Evolutionary conservation across 257 asterid species (phyloP), one percentile per base, ranked within the genome.

Genomic region (Solanum virginianum): DNA sequence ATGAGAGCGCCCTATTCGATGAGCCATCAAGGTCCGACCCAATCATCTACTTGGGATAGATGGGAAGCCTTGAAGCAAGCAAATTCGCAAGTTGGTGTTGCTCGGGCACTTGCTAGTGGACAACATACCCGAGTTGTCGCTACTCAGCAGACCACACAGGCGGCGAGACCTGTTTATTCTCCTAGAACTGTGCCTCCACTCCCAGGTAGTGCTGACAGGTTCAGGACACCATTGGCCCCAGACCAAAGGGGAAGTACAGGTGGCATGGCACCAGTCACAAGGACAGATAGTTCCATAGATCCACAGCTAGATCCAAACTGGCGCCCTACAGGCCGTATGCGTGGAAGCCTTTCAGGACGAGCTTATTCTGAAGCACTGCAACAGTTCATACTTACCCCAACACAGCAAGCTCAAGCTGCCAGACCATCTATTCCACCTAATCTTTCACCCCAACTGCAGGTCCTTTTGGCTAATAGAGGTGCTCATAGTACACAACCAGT

Each of bases 341-440:
- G 89, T 55, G 89, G 89, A 26, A 80, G 85, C 79, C 86, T 87
- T 39, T 77, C 89, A 10, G 89, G 89, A 26, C 70, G 45, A 45
- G 87, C 82, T 22, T 87, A 79, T 84, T 43, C 77, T 51, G 87
- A 79, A 29, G 89, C 89, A 55, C 43, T 79, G 45, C 63, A 86
- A 74, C 92, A 85, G 81, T 85, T 8, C 80, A 88, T 90, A 71
- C 81, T 75, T 80, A 91, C 84, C 83, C 94, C 97, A 80, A 90
- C 77, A 59, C 94, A 87, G 80, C 91, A 89, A 65, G 82, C 90
- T 81, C 95, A 91, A 87, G 84, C 88, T 82, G 84, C 86, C 36
- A 77, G 84, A 59, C 91, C 95, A 32, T 83, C 83, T 65, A 81
- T 83, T 43, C 87, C 88, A 11, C 59, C 87, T 74, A 72, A 72